Evolutionary conservation across 768 basidiomycete species (phyloP), one percentile per base, ranked within the genome.

Genomic region (Termitomyces sp.): DNA sequence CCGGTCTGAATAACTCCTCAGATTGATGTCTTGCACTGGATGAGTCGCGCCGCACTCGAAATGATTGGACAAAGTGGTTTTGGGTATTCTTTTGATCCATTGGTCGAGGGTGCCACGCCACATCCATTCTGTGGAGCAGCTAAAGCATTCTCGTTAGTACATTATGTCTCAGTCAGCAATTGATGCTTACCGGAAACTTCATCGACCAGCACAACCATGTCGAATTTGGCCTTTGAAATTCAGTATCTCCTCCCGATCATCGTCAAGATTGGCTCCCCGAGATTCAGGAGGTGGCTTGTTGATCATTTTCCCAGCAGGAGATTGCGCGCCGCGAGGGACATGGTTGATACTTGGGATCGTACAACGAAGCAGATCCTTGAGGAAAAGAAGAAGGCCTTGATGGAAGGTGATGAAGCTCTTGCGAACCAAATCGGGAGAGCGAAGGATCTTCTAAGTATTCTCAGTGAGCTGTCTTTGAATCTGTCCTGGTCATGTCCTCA

Each of bases 11-110:
- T 15, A 20, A 44, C 18, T 26, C 20, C 13, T 7, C 24, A 65
- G 64, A 53, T 65, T 28, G 64, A 65, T 41, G 20, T 65, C 12
- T 46, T 62, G 28, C 56, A 54, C 22, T 65, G 64, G 64, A 65
- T 60, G 47, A 52, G 51, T 16, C 59, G 59, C n/a, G 54, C 57
- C 5, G 54, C 61, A n/a, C 53, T 62, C 2, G 59, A 65, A 51
- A 45, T 65, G 49, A 61, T 65, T 28, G 57, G 60, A 12, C 62
- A 60, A 55, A 50, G 48, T 10, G 62, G 64, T 6, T 44, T 62
- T 42, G 61, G 61, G 22, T 62, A 57, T 42, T 65, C 62, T 15
- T 61, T 65, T 5, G 64, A 65, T 39, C 41, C 64, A 36, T 36
- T 61, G 4, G 39, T 51, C 10, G 60, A 64, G 5, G 55, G 41